Evolutionary conservation across 805 yeast genomes (phyloP).

Genomic region (Wickerhamiella kazuoi): DNA sequence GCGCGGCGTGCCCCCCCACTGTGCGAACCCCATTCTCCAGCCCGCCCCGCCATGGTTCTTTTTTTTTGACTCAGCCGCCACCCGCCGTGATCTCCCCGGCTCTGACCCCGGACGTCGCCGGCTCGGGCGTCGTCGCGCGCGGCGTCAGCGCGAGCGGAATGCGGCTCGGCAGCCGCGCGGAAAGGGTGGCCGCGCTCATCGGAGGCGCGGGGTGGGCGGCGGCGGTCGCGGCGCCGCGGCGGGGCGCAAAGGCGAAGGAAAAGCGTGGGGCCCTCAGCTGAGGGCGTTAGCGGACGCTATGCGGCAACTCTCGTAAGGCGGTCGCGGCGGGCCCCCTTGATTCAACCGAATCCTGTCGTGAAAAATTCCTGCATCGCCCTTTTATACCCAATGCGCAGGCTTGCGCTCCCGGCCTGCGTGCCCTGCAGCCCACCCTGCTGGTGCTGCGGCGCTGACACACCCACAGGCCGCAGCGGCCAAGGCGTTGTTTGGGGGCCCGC

Average conservation of each 20-base stretch:
- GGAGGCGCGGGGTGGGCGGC: too few species aligned
- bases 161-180: not conserved
- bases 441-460: too few species aligned
- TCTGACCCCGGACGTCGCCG: constrained; percentile 1
- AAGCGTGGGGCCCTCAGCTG: constrained; percentile 8
- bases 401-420: too few species aligned
- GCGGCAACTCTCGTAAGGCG: constrained; percentile 20
- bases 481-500: too few species aligned
- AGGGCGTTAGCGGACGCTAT: constrained; percentile 14
- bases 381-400: too few species aligned
- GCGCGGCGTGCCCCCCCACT: not conserved
- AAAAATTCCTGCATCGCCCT: too few species aligned
- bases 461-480: too few species aligned
- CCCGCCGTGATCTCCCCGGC: too few species aligned
- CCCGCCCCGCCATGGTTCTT: too few species aligned
- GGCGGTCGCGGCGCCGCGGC: not conserved
- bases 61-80: too few species aligned
- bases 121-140: not conserved
- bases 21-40: constrained; percentile 1
- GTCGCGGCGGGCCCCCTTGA: constrained; percentile 1
- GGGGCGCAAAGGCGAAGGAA: not conserved
- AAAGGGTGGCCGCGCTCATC: constrained; percentile 1
- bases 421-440: too few species aligned
- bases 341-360: not conserved
- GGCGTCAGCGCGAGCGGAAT: not conserved